Conservation (phyloP, 257 asterid species). For the Anisodus acutangulus region DNA sequence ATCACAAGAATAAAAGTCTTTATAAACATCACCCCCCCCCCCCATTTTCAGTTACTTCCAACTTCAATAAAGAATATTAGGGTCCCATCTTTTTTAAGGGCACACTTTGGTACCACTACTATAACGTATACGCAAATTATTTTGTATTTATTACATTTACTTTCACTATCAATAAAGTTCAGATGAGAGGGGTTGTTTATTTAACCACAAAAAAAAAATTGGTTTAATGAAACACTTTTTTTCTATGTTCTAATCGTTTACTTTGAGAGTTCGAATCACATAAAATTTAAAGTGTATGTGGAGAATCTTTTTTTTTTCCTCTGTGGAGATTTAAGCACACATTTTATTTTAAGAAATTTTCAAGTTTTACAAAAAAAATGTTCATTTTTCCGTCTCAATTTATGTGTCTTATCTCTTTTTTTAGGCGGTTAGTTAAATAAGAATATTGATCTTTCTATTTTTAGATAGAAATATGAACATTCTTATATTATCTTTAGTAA, state of each 20-base stretch:
- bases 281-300: no score
- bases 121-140: slow-evolving; percentile 21
- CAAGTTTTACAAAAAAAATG: no score
- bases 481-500: no score
- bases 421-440: no score
- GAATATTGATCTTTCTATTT: no score
- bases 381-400: no score
- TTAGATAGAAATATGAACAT: no score
- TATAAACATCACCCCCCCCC: background rate
- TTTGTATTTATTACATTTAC: background rate
- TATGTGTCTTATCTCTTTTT: no score
- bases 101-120: background rate
- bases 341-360: background rate
- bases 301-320: background rate
- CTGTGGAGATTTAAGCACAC: background rate
- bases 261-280: no score
- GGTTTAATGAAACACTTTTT: background rate
- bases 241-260: background rate
- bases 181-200: background rate
- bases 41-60: slow-evolving; percentile 33
- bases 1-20: slow-evolving; percentile 22
- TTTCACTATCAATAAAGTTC: background rate
- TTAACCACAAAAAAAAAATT: background rate
- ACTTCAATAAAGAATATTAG: slow-evolving; percentile 21
- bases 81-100: slow-evolving; percentile 30